Base-by-base conservation (phyloP, 192 early-diverging fungal genomes). In the Glomus cerebriforme region DNA sequence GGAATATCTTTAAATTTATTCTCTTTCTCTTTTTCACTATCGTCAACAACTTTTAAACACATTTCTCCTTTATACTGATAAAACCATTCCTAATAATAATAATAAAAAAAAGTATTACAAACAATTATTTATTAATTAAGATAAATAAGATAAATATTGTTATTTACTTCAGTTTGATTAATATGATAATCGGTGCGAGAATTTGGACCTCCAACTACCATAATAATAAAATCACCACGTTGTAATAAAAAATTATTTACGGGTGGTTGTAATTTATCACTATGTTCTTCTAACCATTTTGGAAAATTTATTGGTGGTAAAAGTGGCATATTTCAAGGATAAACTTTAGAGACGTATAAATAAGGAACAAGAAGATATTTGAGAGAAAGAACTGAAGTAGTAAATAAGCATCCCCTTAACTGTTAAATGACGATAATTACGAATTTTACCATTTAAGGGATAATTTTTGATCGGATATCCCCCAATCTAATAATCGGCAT, bases 131-230 rank as follows among this genome's bases (percentile, higher is more conserved):
- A 17, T 22, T 22, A 26, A 22, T 59, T 32, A 49, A 37, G 31
- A 29, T n/a, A n/a, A n/a, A n/a, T 34, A 37, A 70, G 15, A 10
- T 45, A 39, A 73, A 27, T 27, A n/a, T n/a, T n/a, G n/a, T 19
- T 27, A 27, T 17, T 13, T 82, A 94, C 92, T 88, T 99, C 98
- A 5, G 98, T 99, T 71, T 92, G 89, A 85, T 99, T 99, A 77
- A 98, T 85, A 80, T 99, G 98, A 85, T 95, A 99, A 86, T 99
- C 98, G 22, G 95, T 97, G 34, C 98, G 91, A 65, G 90, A 88
- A 85, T 99, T 99, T 45, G 98, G 98, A 3, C 94, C 95, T 12
- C 96, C 97, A 7, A 98, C 92, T 2, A 91, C 92, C 96, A 97
- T 96, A 69, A 99, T 90, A 71, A 92, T 93, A 81, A 93, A 97